These are phyloP conservation scores for Suillus clintonianus DNA, from an alignment of 768 basidiomycete genomes.

Conservation along the genomic window DNA sequence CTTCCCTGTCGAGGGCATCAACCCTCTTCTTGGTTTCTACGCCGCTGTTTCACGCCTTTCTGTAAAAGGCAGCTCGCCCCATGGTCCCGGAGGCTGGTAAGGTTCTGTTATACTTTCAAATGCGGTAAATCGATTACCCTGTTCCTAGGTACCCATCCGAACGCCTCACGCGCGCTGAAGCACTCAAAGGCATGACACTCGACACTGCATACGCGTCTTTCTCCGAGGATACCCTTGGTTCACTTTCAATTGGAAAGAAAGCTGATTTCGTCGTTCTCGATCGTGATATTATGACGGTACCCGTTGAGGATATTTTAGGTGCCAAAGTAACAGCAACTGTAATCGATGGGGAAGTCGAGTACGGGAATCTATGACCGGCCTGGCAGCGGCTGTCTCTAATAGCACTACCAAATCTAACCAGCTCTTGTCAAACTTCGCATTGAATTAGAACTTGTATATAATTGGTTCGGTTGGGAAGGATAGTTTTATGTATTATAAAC, in stretches of 20 bases:
- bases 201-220: slow-evolving; percentile 91
- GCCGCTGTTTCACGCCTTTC: slow-evolving; percentile 80
- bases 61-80: slow-evolving; percentile 73
- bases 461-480: background rate
- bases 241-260: slow-evolving; percentile 72
- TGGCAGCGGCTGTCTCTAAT: background rate
- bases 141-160: slow-evolving; percentile 73
- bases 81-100: slow-evolving; percentile 83
- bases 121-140: background rate
- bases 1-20: slow-evolving; percentile 91
- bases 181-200: slow-evolving; percentile 88
- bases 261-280: slow-evolving; percentile 89
- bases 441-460: background rate
- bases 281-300: slow-evolving; percentile 74
- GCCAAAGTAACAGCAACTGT: slow-evolving; percentile 73
- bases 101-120: slow-evolving; percentile 19
- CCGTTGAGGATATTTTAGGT: slow-evolving; percentile 58
- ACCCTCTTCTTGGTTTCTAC: slow-evolving; percentile 88
- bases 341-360: slow-evolving; percentile 70
- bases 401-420: background rate
- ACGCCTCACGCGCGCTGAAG: slow-evolving; percentile 76
- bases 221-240: slow-evolving; percentile 69
- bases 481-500: background rate
- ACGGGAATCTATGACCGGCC: slow-evolving; percentile 43
- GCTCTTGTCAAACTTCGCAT: background rate